Evolutionary conservation across 1,284 basidiomycete species (phyloP), one percentile per base, ranked within the genome.

Genomic region (Erythrobasidium hasegawianum): DNA sequence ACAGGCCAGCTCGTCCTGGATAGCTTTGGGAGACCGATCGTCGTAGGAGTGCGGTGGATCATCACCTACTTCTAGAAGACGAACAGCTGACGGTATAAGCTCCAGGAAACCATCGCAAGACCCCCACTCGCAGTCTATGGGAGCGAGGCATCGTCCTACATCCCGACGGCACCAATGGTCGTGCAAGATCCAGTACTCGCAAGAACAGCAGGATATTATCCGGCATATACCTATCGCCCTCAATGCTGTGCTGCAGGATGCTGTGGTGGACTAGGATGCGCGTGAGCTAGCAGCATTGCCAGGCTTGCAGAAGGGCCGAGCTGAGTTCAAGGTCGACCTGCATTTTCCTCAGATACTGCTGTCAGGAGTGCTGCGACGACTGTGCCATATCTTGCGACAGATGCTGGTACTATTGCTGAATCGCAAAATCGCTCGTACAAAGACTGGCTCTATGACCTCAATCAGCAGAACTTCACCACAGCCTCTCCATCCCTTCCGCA

Each of bases 321-420:
- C 33, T 33, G 33, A n/a, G n/a, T 10, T n/a, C 40, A 41, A 10
- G 40, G 40, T n/a, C n/a, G 40, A 47, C 40, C 26, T 33, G 4
- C 18, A 13, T 5, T 29, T 16, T 43, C 24, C 13, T 55, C 29
- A 53, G 50, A 3, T 29, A 4, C 50, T 53, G 50, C 50, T 53
- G 50, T 26, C 18, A 53, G 7, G 9, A 53, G 26, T 53, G 50
- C 7, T 59, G 24, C 59, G 18, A 20, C 18, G 20, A 18, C 13
- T 45, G 59, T 50, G 52, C 38, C 18, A 20, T 61, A 14, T 53
- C 33, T 29, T 61, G 59, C 33, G 59, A 61, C 27, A 39, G 38
- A 13, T 61, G 47, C 59, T 61, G 59, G n/a, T 39, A 20, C 13
- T 38, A 61, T n/a, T 61, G 59, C 45, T 50, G 47, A 13, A 10